These are phyloP conservation scores for Triticum urartu DNA, from an alignment of 176 grass and related monocot species.

Conservation along the genomic window DNA sequence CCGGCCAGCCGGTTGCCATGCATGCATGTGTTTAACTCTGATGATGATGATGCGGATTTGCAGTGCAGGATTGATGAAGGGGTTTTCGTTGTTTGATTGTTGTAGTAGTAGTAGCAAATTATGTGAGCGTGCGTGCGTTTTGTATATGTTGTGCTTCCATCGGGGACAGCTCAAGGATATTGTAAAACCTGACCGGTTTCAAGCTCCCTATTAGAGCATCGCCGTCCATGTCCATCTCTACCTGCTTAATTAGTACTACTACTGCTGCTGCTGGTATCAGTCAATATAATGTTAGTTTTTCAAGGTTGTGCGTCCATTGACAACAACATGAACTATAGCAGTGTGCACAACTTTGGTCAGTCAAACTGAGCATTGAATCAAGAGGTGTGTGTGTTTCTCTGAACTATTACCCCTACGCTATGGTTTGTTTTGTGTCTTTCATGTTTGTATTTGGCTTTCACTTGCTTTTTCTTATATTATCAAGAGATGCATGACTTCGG, in stretches of 20 bases:
- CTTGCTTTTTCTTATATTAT: no score
- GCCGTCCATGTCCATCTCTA: background rate
- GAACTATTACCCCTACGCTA: no score
- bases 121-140: background rate
- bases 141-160: conserved; percentile 38
- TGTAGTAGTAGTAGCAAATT: background rate
- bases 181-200: conserved; percentile 24
- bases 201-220: background rate
- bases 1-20: background rate
- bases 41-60: conserved; percentile 9
- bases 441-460: no score
- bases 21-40: conserved; percentile 7
- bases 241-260: background rate
- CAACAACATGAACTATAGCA: background rate
- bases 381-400: background rate
- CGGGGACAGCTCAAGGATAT: conserved; percentile 15
- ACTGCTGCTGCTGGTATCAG: background rate
- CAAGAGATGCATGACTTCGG: no score
- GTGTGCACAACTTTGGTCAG: background rate
- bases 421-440: no score
- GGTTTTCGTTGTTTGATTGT: background rate
- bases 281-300: background rate
- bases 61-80: background rate
- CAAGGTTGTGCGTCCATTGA: background rate
- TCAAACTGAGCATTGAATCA: background rate